Conservation (phyloP, 352 stramenopile genomes). For the Globisporangium nagaii region DNA sequence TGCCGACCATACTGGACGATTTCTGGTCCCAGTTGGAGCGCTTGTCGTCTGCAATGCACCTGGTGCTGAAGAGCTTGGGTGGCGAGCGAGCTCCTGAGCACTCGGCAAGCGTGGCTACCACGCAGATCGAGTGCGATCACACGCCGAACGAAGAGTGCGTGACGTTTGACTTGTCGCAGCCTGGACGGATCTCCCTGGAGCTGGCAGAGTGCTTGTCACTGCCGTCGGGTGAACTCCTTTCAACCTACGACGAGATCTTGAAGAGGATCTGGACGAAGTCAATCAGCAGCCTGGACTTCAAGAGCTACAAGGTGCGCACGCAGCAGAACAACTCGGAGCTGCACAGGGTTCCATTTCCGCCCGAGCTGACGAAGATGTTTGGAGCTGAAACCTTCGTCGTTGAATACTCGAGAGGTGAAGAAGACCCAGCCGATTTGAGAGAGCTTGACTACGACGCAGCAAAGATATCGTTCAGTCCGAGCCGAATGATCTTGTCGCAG, state of each 20-base stretch:
- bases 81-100: neutral
- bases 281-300: conserved; percentile 14
- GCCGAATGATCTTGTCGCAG: conserved; percentile 48
- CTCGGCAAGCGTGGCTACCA: neutral
- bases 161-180: conserved; percentile 2
- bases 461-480: conserved; percentile 33
- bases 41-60: conserved; percentile 19
- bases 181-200: conserved; percentile 25
- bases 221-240: neutral
- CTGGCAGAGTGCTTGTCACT: conserved; percentile 22
- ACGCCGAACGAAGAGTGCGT: neutral
- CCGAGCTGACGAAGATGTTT: conserved; percentile 39
- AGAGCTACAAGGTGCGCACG: conserved; percentile 29
- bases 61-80: conserved; percentile 1
- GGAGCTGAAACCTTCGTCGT: conserved; percentile 39
- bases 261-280: conserved; percentile 40
- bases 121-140: neutral
- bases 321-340: conserved; percentile 19
- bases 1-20: conserved; percentile 28
- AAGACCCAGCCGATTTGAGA: neutral
- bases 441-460: conserved; percentile 17
- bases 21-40: conserved; percentile 48
- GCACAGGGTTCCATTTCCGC: conserved; percentile 28
- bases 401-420: conserved; percentile 10
- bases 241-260: conserved; percentile 32